phyloP scores from a whole-genome alignment of 352 stramenopile species.

The Phytophthora colocasiae region DNA sequence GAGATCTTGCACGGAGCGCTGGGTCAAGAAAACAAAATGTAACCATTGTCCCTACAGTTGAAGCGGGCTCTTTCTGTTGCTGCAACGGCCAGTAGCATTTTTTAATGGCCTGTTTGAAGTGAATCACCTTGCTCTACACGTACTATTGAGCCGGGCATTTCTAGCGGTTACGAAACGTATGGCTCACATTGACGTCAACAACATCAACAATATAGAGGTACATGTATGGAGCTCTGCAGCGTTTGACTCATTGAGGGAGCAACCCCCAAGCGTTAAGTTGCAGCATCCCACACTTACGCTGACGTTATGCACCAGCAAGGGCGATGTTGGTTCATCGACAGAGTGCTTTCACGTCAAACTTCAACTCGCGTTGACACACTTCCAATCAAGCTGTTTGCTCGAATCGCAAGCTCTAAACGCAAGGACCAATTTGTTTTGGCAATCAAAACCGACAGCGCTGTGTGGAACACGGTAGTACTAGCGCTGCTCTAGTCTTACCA shows the following conservation, averaged over 20 bases:
- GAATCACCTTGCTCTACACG: no score
- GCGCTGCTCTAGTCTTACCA: not conserved
- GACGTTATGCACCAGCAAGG: no score
- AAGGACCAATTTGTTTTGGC: not conserved
- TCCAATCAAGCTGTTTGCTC: constrained; percentile 3
- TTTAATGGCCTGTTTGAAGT: no score
- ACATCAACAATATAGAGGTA: no score
- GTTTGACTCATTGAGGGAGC: no score
- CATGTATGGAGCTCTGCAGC: no score
- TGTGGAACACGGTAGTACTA: not conserved
- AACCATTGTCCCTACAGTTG: no score
- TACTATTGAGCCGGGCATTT: not conserved
- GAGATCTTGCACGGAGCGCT: no score
- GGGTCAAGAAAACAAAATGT: no score
- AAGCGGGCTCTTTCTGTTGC: no score
- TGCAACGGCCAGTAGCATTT: not conserved
- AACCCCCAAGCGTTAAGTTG: no score
- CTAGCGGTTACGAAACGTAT: not conserved
- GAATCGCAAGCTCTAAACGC: not conserved
- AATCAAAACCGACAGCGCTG: not conserved
- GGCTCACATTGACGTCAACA: not conserved
- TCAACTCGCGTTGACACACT: constrained; percentile 6
- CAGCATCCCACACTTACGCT: not conserved
- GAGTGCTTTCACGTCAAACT: not conserved
- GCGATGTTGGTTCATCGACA: constrained; percentile 1